These are phyloP conservation scores for Harringtonia lauricola DNA, from an alignment of 2,329 filamentous ascomycete genomes.

Conservation along the genomic window DNA sequence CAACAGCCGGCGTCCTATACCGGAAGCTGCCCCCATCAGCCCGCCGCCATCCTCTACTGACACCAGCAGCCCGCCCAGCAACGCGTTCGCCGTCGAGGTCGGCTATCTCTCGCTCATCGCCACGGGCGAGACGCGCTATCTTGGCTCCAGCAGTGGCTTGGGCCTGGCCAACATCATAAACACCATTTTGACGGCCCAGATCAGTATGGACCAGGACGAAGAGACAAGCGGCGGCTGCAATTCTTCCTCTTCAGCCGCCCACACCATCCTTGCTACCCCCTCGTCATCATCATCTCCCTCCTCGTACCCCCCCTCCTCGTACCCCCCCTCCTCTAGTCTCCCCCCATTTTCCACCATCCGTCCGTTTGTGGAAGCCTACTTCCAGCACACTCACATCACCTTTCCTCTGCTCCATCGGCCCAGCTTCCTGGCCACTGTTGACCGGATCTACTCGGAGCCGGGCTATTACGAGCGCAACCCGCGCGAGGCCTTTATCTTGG, in stretches of 20 bases:
- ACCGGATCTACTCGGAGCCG: constrained; percentile 5
- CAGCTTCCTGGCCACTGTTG: constrained; percentile 9
- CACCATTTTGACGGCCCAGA: constrained; percentile 1
- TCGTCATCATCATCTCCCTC: too few relatives aligned
- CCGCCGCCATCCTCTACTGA: neutral
- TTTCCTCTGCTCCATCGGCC: constrained; percentile 12
- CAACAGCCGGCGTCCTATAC: too few relatives aligned
- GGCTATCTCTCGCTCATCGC: constrained; percentile 3
- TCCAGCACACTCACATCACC: constrained; percentile 10
- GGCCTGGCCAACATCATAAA: constrained; percentile 5
- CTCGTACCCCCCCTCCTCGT: neutral
- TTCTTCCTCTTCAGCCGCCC: neutral
- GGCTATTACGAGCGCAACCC: constrained; percentile 4
- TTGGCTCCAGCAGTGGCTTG: constrained; percentile 10
- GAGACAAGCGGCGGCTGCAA: neutral
- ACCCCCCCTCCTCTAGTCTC: neutral
- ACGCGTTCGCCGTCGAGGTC: constrained; percentile 2
- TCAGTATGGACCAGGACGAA: neutral
- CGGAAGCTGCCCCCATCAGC: neutral
- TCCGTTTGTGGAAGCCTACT: constrained; percentile 10
- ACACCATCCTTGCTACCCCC: neutral
- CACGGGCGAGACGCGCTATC: constrained; percentile 8
- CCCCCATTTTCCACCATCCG: constrained; percentile 1
- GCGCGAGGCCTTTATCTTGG: constrained; percentile 6
- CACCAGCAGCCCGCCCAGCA: neutral